Evolutionary conservation across 805 yeast species (phyloP).

Genomic region (Priceomyces carsonii): DNA sequence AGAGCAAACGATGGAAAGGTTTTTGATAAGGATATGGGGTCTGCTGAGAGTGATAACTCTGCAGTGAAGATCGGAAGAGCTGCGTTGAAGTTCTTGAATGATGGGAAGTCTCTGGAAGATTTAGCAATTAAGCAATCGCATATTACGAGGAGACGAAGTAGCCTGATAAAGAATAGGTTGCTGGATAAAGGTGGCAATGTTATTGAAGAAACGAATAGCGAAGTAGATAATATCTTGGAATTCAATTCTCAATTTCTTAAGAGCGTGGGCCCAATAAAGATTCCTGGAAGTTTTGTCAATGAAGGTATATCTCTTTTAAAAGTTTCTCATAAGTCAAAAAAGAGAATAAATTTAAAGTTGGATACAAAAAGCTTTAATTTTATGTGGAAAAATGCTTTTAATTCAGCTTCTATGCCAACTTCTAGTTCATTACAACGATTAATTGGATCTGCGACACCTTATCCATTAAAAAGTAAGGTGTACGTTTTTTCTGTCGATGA

Average conservation of each 20-base stretch:
- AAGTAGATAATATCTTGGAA: constrained; percentile 10
- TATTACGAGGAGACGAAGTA: no score
- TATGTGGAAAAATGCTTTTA: constrained; percentile 47
- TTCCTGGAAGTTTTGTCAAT: constrained; percentile 49
- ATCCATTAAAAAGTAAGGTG: constrained; percentile 29
- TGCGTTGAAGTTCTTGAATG: no score
- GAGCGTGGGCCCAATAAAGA: constrained; percentile 18
- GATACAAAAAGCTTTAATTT: constrained; percentile 56
- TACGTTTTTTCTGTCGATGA: constrained; percentile 53
- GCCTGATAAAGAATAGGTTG: no score
- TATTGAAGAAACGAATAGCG: no score
- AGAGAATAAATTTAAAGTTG: constrained; percentile 56
- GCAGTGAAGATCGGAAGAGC: neutral
- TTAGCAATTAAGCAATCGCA: no score
- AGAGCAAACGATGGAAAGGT: constrained; percentile 18
- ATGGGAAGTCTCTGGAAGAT: no score
- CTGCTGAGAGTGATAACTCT: neutral
- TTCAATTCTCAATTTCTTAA: constrained; percentile 12
- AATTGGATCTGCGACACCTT: constrained; percentile 12
- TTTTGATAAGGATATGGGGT: neutral
- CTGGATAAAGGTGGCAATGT: neutral
- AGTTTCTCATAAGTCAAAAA: constrained; percentile 69
- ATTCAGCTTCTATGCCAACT: constrained; percentile 17
- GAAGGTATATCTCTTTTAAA: constrained; percentile 65
- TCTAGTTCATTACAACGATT: constrained; percentile 16